phyloP scores from a whole-genome alignment of 352 stramenopile species.

The Pythium rhizo-oryzae region DNA sequence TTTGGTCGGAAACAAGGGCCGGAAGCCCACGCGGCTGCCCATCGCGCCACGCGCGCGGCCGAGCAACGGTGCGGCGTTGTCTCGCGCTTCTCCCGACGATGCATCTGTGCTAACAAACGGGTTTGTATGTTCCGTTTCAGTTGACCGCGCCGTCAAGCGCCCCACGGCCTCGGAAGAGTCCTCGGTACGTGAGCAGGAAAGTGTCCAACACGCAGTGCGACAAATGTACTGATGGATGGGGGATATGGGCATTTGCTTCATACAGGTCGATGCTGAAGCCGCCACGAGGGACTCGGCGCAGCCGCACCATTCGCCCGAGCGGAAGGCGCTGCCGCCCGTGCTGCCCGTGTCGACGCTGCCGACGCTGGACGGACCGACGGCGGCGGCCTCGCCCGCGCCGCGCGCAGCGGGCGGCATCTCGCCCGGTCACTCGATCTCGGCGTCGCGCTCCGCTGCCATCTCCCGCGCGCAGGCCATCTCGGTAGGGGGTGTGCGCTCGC shows the following conservation, averaged over 20 bases:
- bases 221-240: neutral
- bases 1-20: conserved; percentile 68
- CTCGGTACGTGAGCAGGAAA: neutral
- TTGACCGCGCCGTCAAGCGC: conserved; percentile 26
- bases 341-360: conserved; percentile 20
- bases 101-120: neutral
- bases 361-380: neutral
- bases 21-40: conserved; percentile 69
- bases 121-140: conserved; percentile 6
- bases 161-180: conserved; percentile 1
- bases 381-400: neutral
- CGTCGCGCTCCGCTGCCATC: neutral
- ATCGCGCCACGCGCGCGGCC: conserved; percentile 69
- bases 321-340: conserved; percentile 17
- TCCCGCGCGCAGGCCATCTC: conserved; percentile 11
- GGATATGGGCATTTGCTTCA: neutral
- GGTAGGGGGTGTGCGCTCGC: conserved; percentile 29
- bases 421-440: conserved; percentile 26
- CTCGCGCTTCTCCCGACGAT: neutral
- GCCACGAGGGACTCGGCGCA: neutral
- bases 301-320: conserved; percentile 15
- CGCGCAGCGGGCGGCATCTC: conserved; percentile 23
- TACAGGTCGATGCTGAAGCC: conserved; percentile 4
- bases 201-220: too few species aligned
- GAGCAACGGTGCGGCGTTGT: conserved; percentile 46